Percentiles rank a stretch among this genome's conserved stretches.
Conservation (phyloP, 805 yeast genomes). For the Cyberlindnera petersonii region DNA sequence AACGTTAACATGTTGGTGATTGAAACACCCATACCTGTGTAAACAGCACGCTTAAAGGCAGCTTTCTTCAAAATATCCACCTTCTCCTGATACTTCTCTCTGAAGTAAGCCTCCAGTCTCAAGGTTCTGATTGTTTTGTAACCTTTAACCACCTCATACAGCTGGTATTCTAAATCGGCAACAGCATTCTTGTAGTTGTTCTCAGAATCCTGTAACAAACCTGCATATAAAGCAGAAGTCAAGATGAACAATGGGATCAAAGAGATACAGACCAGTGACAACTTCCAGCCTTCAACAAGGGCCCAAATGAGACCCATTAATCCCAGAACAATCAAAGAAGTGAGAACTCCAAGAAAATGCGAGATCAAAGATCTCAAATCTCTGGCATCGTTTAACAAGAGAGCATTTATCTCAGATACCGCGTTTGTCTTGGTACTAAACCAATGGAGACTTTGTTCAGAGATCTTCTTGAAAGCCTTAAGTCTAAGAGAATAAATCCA, state of each 20-base stretch:
- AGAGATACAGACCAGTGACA: slow-evolving; percentile 77
- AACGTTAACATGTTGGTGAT: slow-evolving; percentile 49
- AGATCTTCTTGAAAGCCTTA: slow-evolving; percentile 43
- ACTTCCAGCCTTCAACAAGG: slow-evolving; percentile 74
- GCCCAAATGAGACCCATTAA: slow-evolving; percentile 75
- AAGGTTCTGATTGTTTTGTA: slow-evolving; percentile 62
- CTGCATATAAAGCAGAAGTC: slow-evolving; percentile 50
- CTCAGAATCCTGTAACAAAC: slow-evolving; percentile 51
- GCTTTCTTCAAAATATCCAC: slow-evolving; percentile 31
- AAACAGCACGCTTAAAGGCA: slow-evolving; percentile 52
- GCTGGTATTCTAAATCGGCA: slow-evolving; percentile 48
- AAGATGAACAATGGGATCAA: slow-evolving; percentile 61
- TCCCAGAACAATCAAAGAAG: slow-evolving; percentile 52
- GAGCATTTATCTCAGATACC: slow-evolving; percentile 55
- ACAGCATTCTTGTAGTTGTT: slow-evolving; percentile 52
- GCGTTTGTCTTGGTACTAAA: slow-evolving; percentile 36
- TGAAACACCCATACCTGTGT: slow-evolving; percentile 67
- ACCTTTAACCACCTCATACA: slow-evolving; percentile 51
- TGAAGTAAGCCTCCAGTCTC: slow-evolving; percentile 48
- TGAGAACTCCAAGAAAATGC: slow-evolving; percentile 51
- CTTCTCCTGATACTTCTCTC: slow-evolving; percentile 30
- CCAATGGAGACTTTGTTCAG: slow-evolving; percentile 53
- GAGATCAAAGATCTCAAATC: slow-evolving; percentile 66
- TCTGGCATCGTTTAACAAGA: slow-evolving; percentile 77
- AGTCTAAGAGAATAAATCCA: slow-evolving; percentile 60